These are phyloP conservation scores for Camellia granthamiana DNA, from an alignment of 148 eudicot genomes.

Conservation along the genomic window DNA sequence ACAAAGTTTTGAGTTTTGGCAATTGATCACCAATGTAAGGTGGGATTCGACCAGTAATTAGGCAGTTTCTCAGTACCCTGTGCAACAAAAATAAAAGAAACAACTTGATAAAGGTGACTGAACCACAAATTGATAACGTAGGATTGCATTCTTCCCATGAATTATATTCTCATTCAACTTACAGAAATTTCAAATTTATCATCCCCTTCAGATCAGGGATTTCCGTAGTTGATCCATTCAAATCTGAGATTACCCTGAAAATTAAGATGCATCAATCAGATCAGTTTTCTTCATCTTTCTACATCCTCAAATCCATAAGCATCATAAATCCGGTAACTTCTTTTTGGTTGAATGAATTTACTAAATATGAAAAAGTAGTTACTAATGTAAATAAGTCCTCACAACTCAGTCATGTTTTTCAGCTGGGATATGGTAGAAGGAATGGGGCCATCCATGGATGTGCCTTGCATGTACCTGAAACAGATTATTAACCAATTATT, in stretches of 20 bases:
- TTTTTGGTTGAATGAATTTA: neutral
- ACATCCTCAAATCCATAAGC: neutral
- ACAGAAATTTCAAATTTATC: conserved; percentile 43
- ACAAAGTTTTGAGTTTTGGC: conserved; percentile 19
- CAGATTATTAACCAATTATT: neutral
- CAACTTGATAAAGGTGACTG: neutral
- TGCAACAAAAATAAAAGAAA: conserved; percentile 13
- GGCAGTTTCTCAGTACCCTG: conserved; percentile 79
- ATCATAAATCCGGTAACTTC: neutral
- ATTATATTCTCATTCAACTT: conserved; percentile 28
- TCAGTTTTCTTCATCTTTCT: conserved; percentile 7
- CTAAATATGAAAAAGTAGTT: neutral
- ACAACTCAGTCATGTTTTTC: conserved; percentile 47
- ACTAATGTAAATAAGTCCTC: conserved; percentile 27
- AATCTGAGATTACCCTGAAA: conserved; percentile 78
- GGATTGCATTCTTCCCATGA: neutral
- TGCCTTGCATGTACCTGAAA: conserved; percentile 76
- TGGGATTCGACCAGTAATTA: conserved; percentile 52
- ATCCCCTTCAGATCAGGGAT: conserved; percentile 53
- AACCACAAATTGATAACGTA: neutral
- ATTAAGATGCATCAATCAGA: conserved; percentile 12
- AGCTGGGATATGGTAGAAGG: conserved; percentile 52
- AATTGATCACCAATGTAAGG: conserved; percentile 36
- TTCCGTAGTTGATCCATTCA: conserved; percentile 30
- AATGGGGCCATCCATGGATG: conserved; percentile 76